Base-by-base conservation (phyloP, 78 protist species). In the Pelomyxa schiedti region DNA sequence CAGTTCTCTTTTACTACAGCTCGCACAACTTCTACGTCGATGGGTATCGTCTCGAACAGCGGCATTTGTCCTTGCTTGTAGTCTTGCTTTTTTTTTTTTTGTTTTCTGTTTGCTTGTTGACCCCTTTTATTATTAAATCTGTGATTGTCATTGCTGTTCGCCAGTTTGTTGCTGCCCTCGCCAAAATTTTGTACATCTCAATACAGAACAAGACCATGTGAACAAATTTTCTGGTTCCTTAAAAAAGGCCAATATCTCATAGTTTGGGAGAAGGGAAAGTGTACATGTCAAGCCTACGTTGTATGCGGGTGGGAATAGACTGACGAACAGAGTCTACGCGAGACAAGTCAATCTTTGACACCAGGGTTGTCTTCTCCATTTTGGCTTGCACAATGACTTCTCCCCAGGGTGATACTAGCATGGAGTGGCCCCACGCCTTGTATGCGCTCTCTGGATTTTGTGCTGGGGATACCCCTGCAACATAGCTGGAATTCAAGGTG, bases 371-470 rank as follows among this genome's bases (percentile, higher is more conserved):
- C 8, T 52, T 70, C 8, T 66, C 76, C 41, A 89, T 75, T 29
- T 88, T 95, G 30, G 93, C 84, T 41, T 88, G 82, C 28, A 89
- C 72, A 7, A 95, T 1, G 26, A 91, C 90, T 5, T 68, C 65
- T 7, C 98, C 98, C 93, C 95, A 94, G 8, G 99, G 97, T 22
- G 73, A 43, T 8, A 83, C 92, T 3, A 91, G 86, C 0, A 88
- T 67, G 39, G 91, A 52, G 80, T 96, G 96, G 28, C 98, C 98
- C 86, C 87, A 95, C 7, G 98, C 94, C 22, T 66, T 68, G 53
- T 95, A 95, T 28, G 65, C 66, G 2, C 94, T 80, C 0, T 35
- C 24, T n/a, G 79, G 80, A 58, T 90, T 85, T 8, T 96, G 58
- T 2, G 97, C 95, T 0, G 96, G 97, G 24, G 97, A 92, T 0